Conservation (phyloP, 441 rosid species). For the Populus hybrid region DNA sequence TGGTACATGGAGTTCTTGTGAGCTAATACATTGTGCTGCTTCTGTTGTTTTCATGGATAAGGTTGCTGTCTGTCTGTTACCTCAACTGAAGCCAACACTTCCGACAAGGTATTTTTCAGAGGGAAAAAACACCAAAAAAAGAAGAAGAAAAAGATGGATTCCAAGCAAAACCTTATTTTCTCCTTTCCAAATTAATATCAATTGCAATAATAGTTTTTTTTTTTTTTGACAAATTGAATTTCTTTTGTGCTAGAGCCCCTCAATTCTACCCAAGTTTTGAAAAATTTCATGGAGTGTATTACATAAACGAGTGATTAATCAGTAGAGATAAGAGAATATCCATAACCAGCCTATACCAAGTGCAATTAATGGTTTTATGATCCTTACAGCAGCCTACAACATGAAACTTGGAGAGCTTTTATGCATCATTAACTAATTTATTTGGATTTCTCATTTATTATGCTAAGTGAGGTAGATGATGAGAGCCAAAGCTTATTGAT, state of each 20-base stretch:
- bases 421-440: too few relatives aligned
- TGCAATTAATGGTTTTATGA: too few relatives aligned
- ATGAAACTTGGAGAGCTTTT: too few relatives aligned
- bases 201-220: background rate
- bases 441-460: too few relatives aligned
- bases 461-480: too few relatives aligned
- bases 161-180: background rate
- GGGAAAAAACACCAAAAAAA: too few relatives aligned
- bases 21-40: conserved; percentile 23
- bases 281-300: background rate
- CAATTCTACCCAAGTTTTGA: background rate
- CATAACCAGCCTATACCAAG: background rate
- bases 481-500: too few relatives aligned
- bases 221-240: background rate
- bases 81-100: background rate
- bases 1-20: background rate
- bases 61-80: background rate
- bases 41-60: conserved; percentile 9
- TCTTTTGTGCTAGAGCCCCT: background rate
- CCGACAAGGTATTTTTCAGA: background rate
- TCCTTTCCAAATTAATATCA: background rate
- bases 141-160: background rate
- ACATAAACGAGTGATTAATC: background rate
- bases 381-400: too few relatives aligned
- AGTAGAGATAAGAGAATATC: too few relatives aligned